Base-by-base conservation (phyloP, 257 asterid genomes). In the Solanum stenotomum region DNA sequence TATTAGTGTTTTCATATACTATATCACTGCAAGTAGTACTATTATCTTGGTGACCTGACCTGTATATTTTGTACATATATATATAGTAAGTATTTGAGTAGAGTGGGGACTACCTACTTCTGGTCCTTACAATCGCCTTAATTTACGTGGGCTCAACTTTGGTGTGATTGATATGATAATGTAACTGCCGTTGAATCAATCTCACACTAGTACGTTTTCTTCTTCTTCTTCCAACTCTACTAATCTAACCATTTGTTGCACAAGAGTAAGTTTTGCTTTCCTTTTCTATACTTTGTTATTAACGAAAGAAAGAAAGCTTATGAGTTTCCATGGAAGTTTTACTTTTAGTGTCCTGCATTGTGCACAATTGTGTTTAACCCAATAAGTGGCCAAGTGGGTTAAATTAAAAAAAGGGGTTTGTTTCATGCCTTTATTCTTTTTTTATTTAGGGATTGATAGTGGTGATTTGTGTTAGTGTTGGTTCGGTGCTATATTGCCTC, bases 131-230 rank as follows among this genome's bases (percentile, higher is more conserved):
- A 91, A 78, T 92, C 38, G 87, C 88, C 93, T 92, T 92, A 87
- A 93, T 89, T 94, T 89, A 83, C 31, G 96, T 92, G 97, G 95
- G 92, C 89, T 92, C 88, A 85, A 63, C 87, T 76, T 90, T 86
- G 94, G 89, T 90, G 91, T 84, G 96, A 93, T 85, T 93, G 93
- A 91, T 93, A 16, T 93, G 93, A 89, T 89, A 91, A 75, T 88
- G 89, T 91, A 88, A 88, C 88, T 91, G 89, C 87, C 75, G 90
- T 90, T 92, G 91, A 88, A 84, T 92, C 98, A 85, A 79, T 79
- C 72, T 72, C 82, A 86, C 93, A 84, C 88, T 86, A 84, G 77
- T 90, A 74, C 94, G 88, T 88, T 91, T 91, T 87, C 94, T 89
- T 29, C 88, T 88, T 72, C 88, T 67, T 87, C 33, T 29, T 52